Base-by-base conservation (phyloP, 108 stramenopile species). In the Nitzschia inconspicua region DNA sequence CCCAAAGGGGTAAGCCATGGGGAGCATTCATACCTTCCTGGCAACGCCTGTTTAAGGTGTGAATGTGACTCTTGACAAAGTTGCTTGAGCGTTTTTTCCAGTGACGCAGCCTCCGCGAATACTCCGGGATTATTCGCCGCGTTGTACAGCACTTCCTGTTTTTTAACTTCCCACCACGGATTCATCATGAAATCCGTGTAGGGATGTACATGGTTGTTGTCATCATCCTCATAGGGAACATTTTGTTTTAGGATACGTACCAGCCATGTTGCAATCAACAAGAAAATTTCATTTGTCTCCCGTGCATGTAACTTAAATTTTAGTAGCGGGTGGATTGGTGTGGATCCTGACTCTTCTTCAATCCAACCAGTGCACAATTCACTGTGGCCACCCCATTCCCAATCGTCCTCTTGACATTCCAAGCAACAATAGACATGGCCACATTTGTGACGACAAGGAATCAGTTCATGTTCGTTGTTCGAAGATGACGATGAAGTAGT, bases 121-220 rank as follows among this genome's bases (percentile, higher is more conserved):
- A n/a, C 61, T 10, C 6, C 39, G 14, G 66, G 56, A 29, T 71
- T 46, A 10, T 42, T 34, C 11, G 35, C 10, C n/a, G 31, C 13
- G n/a, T 13, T 11, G n/a, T 32, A 26, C n/a, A 52, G 10, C 3
- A 23, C 11, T 11, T 24, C 48, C 7, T 56, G 29, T 28, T 64
- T 55, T 46, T 57, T 74, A 0, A 85, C 79, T 1, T 80, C 75
- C 83, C 79, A 80, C 83, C 83, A 85, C 9, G 79, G 68, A 10
- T 68, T 68, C 77, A 81, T 67, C 11, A 35, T 53, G 50, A 85
- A 85, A 63, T 85, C 79, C 4, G 47, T 37, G 24, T 71, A 77
- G 0, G 50, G 74, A 41, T 56, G 58, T 7, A 24, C 24, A 54
- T 66, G 47, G 20, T 32, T 8, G 44, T 32, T 48, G 22, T 71